Evolutionary conservation across 73 alveolate genomes (phyloP).

Genomic region (Uronychia binucleata): DNA sequence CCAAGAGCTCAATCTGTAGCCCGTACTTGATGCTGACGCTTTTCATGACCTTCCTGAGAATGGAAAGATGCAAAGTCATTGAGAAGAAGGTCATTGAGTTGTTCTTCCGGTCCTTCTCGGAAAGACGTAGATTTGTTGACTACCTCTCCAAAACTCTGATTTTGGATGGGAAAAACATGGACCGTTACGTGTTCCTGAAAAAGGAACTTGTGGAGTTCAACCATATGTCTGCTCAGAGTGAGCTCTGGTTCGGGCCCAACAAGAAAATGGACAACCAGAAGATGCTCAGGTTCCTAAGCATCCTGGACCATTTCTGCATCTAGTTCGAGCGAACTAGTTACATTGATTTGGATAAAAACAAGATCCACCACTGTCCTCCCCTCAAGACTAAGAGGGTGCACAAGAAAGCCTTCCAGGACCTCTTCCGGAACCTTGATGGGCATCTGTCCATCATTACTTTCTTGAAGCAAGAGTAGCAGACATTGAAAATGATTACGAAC

Average conservation of each 20-base stretch:
- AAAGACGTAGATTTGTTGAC: neutral
- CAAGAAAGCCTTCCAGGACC: neutral
- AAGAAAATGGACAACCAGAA: neutral
- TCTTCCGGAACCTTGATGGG: neutral
- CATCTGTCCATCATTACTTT: neutral
- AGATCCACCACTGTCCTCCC: neutral
- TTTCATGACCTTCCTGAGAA: neutral
- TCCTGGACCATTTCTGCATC: neutral
- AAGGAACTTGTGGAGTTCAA: neutral
- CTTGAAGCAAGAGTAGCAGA: neutral
- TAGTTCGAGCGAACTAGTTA: neutral
- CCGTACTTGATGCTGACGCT: neutral
- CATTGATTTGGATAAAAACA: neutral
- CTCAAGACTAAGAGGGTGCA: neutral
- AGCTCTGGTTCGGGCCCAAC: neutral
- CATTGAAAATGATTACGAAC: neutral
- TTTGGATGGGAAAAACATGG: neutral
- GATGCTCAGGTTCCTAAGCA: neutral
- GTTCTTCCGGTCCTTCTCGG: neutral
- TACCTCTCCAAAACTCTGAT: neutral
- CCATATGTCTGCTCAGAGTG: neutral
- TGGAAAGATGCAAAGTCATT: neutral
- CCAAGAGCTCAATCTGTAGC: neutral
- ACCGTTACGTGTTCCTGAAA: neutral
- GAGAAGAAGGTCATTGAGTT: neutral